Evolutionary conservation across 2,329 filamentous ascomycete species (phyloP), one percentile per base, ranked within the genome.

Genomic region (Hypoxylon sp.): DNA sequence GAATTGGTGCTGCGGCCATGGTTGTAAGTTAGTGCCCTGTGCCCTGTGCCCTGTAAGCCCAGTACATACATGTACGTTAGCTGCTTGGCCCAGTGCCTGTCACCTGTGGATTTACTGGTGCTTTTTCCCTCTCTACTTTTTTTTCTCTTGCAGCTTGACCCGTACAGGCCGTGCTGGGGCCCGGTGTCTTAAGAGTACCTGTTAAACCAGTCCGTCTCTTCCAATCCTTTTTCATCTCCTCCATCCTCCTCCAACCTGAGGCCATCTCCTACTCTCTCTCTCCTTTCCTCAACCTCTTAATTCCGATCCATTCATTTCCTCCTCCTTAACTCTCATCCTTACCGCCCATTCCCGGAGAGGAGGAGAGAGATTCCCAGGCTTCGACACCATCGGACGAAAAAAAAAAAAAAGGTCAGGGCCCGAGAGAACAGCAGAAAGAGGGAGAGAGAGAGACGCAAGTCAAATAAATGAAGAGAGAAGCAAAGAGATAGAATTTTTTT

Each of bases 151-250:
- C 48, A 41, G 20, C 54, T 62, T 50, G 54, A 63, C 58, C 54
- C 61, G 58, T 43, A 59, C 58, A 57, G 59, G 60, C 54, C 61
- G 58, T 43, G 62, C 58, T 59, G 59, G 60, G 51, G 40, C 62
- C n/a, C 56, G 61, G 65, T 75, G 76, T 77, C 75, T 79, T 77
- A 77, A 78, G 76, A 73, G 73, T 74, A 74, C 73, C 70, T 71
- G 71, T 73, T 64, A 63, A 72, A 69, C 73, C 72, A 74, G 55
- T 40, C 56, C 41, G 72, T 82, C 77, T 81, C 77, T 78, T 78
- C 80, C 80, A 81, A 78, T 83, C 81, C 80, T 79, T 81, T 79
- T 79, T 77, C 77, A 74, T 78, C 77, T 78, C 74, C 75, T 78
- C 75, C 74, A 77, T 81, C 78, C 77, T 81, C 76, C 77, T 82